These are phyloP conservation scores for Boletus pseudo-olivaceus DNA, from an alignment of 768 basidiomycete species.

Conservation along the genomic window DNA sequence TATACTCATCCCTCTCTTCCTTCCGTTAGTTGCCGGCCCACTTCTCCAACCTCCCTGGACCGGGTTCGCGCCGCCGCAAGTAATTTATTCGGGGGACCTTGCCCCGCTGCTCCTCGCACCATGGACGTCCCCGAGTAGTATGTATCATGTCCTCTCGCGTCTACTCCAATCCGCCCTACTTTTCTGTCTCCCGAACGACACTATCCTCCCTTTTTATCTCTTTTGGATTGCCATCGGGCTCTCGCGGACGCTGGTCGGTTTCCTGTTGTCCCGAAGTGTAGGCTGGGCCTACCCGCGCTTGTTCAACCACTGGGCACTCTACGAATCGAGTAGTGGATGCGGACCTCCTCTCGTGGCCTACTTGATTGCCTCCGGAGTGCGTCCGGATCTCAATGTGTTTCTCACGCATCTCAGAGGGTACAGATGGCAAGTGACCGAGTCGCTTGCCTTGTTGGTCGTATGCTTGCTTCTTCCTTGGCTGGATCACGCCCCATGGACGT, in stretches of 20 bases:
- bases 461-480: conserved; percentile 21
- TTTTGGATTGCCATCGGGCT: conserved; percentile 24
- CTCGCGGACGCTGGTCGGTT: conserved; percentile 14
- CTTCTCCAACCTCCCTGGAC: conserved; percentile 13
- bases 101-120: conserved; percentile 34
- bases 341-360: conserved; percentile 32
- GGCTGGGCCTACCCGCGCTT: conserved; percentile 39
- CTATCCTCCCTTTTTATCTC: conserved; percentile 12
- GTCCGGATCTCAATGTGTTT: conserved; percentile 5
- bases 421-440: conserved; percentile 16
- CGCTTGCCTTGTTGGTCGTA: conserved; percentile 5
- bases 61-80: conserved; percentile 38
- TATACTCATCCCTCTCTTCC: conserved; percentile 11
- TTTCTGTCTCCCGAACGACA: conserved; percentile 5
- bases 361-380: conserved; percentile 16
- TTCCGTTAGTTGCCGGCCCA: conserved; percentile 4
- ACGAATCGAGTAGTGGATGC: conserved; percentile 37
- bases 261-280: conserved; percentile 24
- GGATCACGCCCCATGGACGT: conserved; percentile 41
- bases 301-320: conserved; percentile 40
- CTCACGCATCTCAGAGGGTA: conserved; percentile 8
- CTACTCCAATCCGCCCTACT: conserved; percentile 18
- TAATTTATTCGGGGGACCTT: conserved; percentile 34
- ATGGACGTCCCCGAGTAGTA: conserved; percentile 31
- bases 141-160: conserved; percentile 20